Conservation (phyloP, 140 eudicot species). For the Bidens hawaiensis region DNA sequence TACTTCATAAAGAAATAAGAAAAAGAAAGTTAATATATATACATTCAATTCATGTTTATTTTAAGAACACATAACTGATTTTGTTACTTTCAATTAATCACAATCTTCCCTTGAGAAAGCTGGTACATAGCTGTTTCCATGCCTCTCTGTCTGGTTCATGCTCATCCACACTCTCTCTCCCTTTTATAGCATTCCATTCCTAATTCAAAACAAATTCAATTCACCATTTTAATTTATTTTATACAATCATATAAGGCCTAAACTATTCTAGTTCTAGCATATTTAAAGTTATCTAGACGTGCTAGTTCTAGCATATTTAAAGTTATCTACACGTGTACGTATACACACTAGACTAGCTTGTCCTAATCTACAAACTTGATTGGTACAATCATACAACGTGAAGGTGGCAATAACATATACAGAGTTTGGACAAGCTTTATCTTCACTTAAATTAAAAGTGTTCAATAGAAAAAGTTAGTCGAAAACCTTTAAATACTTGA, state of each 20-base stretch:
- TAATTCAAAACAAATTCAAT: conserved; percentile 14
- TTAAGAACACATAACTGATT: conserved; percentile 13
- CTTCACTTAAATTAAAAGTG: neutral
- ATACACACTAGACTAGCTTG: conserved; percentile 8
- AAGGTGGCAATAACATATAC: neutral
- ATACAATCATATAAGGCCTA: neutral
- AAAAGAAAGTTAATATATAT: neutral
- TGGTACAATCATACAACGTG: neutral
- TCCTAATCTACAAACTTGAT: conserved; percentile 1
- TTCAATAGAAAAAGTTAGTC: no score
- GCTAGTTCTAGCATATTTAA: neutral
- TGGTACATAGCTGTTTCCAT: conserved; percentile 73
- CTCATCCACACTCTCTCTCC: conserved; percentile 44
- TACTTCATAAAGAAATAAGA: neutral
- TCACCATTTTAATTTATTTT: neutral
- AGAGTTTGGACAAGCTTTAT: neutral
- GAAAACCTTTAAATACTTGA: no score
- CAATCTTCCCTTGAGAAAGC: conserved; percentile 76
- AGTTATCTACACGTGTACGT: conserved; percentile 5
- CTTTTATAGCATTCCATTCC: conserved; percentile 52
- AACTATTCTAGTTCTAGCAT: neutral
- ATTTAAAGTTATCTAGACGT: neutral
- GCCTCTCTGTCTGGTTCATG: conserved; percentile 77
- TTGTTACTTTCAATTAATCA: conserved; percentile 14
- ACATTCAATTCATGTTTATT: conserved; percentile 17